phyloP scores from a whole-genome alignment of 2,329 filamentous ascomycete genomes.

The Rutstroemia sp. region DNA sequence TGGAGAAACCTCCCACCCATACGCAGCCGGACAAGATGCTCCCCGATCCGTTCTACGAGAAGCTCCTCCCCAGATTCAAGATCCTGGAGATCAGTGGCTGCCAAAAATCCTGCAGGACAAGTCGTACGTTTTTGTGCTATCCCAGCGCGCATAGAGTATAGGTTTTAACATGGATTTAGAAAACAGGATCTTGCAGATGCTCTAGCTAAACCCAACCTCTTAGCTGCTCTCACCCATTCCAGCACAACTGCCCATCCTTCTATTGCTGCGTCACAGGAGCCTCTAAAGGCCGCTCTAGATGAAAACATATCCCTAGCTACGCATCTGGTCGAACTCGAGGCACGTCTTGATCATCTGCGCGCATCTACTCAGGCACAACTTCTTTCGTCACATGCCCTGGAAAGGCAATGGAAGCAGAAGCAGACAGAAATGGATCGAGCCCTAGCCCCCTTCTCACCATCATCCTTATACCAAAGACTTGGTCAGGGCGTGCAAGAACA shows the following conservation, averaged over 20 bases:
- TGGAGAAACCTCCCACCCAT: constrained; percentile 14
- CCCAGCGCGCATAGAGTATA: neutral
- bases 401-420: constrained; percentile 86
- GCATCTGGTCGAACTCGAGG: constrained; percentile 54
- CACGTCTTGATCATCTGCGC: constrained; percentile 51
- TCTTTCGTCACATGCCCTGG: constrained; percentile 74
- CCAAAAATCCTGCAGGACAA: constrained; percentile 72
- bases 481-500: constrained; percentile 74
- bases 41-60: constrained; percentile 6
- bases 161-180: constrained; percentile 35
- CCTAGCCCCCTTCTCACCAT: constrained; percentile 76
- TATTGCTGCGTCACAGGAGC: constrained; percentile 54
- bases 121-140: constrained; percentile 49
- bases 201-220: constrained; percentile 55
- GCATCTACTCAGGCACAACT: constrained; percentile 71
- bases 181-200: constrained; percentile 72
- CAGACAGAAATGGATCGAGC: constrained; percentile 84
- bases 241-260: constrained; percentile 65
- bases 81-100: constrained; percentile 69
- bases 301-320: constrained; percentile 66
- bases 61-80: constrained; percentile 35
- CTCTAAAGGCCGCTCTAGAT: constrained; percentile 57
- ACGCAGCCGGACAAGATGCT: constrained; percentile 14
- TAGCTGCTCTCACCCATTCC: constrained; percentile 67
- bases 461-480: constrained; percentile 76